Percentiles rank a stretch among this genome's conserved stretches.
phyloP scores from a whole-genome alignment of 768 basidiomycete genomes.

The Tricholoma hemisulphureum region DNA sequence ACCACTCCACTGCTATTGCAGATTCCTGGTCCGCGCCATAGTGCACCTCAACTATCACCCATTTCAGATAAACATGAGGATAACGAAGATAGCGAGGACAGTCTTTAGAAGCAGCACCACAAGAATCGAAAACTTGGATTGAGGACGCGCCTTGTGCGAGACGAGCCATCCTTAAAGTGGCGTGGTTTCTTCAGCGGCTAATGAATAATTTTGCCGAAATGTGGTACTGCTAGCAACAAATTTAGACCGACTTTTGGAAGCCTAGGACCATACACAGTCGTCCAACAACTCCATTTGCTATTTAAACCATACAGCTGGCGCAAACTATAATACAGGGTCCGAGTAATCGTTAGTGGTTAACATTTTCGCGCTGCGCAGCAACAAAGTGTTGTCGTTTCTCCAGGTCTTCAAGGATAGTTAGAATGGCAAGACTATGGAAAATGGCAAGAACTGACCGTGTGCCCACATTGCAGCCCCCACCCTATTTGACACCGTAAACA shows the following conservation, averaged over 20 bases:
- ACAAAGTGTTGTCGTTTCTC: slow-evolving; percentile 59
- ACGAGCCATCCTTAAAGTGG: too few species aligned
- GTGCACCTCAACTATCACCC: neutral
- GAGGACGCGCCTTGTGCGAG: too few species aligned
- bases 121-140: too few species aligned
- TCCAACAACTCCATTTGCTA: too few species aligned
- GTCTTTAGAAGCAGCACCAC: too few species aligned
- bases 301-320: too few species aligned
- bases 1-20: neutral
- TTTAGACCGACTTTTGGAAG: too few species aligned
- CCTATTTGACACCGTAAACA: slow-evolving; percentile 83
- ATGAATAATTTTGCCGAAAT: too few species aligned
- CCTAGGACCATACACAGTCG: too few species aligned
- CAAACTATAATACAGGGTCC: too few species aligned
- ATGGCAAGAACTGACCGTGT: slow-evolving; percentile 46
- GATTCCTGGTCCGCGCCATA: neutral
- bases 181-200: too few species aligned
- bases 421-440: neutral
- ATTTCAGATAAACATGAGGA: neutral
- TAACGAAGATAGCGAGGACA: neutral
- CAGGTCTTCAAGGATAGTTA: slow-evolving; percentile 43
- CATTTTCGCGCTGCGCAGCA: slow-evolving; percentile 17
- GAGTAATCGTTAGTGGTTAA: neutral
- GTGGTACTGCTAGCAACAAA: too few species aligned
- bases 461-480: slow-evolving; percentile 97